phyloP scores from a whole-genome alignment of 345 rosid species.

The Arabidopsis suecica region DNA sequence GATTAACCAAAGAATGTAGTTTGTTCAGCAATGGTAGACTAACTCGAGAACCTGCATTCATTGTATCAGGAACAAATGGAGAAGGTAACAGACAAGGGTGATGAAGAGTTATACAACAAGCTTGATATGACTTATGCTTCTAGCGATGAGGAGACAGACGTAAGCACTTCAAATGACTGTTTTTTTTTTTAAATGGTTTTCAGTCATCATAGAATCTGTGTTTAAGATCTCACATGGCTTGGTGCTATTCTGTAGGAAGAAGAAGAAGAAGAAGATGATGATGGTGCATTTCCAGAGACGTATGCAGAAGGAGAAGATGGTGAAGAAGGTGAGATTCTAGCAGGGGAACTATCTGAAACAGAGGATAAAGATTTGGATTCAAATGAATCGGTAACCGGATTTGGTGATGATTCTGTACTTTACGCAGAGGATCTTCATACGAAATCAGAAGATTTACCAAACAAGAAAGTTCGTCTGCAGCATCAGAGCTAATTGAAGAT shows the following conservation, averaged over 20 bases:
- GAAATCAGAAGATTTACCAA: conserved; percentile 19
- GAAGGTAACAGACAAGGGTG: conserved; percentile 58
- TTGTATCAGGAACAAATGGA: conserved; percentile 66
- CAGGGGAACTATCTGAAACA: conserved; percentile 2
- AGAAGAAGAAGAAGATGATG: conserved; percentile 56
- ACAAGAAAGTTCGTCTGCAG: conserved; percentile 1
- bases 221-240: conserved; percentile 24
- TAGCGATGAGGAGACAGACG: conserved; percentile 64
- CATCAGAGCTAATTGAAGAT: not conserved
- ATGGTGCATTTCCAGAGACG: conserved; percentile 49
- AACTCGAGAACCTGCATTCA: conserved; percentile 16
- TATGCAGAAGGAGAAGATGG: conserved; percentile 46
- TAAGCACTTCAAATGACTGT: conserved; percentile 8
- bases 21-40: conserved; percentile 7
- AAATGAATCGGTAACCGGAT: conserved; percentile 14
- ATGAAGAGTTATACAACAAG: conserved; percentile 64
- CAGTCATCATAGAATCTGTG: not conserved
- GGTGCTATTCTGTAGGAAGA: conserved; percentile 53
- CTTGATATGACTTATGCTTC: conserved; percentile 70
- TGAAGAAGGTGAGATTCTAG: conserved; percentile 28
- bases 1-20: not conserved
- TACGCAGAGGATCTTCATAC: conserved; percentile 8
- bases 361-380: conserved; percentile 27
- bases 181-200: not conserved
- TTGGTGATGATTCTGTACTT: conserved; percentile 14